phyloP scores from a whole-genome alignment of 2,329 filamentous ascomycete genomes.

The Microdochium paspali region DNA sequence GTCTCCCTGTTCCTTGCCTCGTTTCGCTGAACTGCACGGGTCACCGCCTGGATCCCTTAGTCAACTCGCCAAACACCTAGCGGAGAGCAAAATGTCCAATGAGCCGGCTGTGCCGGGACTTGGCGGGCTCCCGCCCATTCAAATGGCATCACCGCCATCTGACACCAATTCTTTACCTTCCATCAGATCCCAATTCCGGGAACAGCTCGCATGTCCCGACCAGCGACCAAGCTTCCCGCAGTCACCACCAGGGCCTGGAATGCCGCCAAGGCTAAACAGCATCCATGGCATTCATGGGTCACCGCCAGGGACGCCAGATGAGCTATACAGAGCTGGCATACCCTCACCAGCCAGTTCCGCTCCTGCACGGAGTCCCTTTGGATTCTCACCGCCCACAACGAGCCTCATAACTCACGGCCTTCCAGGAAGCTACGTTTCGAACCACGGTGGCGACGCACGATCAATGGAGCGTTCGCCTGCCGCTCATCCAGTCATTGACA shows the following conservation, averaged over 20 bases:
- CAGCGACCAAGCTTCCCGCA: slow-evolving; percentile 16
- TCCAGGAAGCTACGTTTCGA: neutral
- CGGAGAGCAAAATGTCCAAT: slow-evolving; percentile 21
- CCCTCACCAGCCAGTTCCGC: slow-evolving; percentile 35
- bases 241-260: slow-evolving; percentile 19
- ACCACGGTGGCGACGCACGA: slow-evolving; percentile 25
- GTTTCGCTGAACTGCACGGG: neutral
- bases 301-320: slow-evolving; percentile 41
- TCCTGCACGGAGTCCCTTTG: slow-evolving; percentile 26
- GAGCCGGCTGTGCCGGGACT: slow-evolving; percentile 10
- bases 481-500: slow-evolving; percentile 31
- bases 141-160: slow-evolving; percentile 26
- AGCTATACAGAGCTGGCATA: slow-evolving; percentile 32
- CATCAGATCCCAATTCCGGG: slow-evolving; percentile 20
- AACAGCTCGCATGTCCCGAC: slow-evolving; percentile 18
- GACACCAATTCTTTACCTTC: slow-evolving; percentile 27
- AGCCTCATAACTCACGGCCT: neutral
- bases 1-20: neutral
- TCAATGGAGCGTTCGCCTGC: slow-evolving; percentile 26
- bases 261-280: slow-evolving; percentile 16
- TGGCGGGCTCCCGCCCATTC: slow-evolving; percentile 21
- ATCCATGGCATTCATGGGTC: slow-evolving; percentile 28
- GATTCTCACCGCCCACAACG: slow-evolving; percentile 9
- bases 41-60: neutral
- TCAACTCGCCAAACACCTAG: slow-evolving; percentile 13